A percentile compares a stretch with the other conserved stretches of the same genome.
Evolutionary conservation across 2,329 filamentous ascomycete species (phyloP).

Genomic region (Phialophora expanda): DNA sequence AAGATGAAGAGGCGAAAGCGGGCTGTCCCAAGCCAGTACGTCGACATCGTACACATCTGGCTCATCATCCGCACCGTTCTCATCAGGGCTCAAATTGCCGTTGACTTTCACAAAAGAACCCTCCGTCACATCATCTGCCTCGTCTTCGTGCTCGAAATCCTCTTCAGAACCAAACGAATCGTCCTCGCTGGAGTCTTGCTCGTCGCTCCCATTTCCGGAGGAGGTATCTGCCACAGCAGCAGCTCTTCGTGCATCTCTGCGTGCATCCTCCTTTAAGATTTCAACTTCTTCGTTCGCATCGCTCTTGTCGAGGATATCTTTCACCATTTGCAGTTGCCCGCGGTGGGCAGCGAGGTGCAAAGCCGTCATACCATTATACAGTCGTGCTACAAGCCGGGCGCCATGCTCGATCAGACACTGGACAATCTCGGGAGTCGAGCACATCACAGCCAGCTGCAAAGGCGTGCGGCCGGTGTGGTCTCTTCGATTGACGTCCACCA

Average conservation of each 20-base stretch:
- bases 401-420: slow-evolving; percentile 72
- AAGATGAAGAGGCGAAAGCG: slow-evolving; percentile 75
- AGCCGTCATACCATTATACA: slow-evolving; percentile 80
- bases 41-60: slow-evolving; percentile 83
- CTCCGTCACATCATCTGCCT: slow-evolving; percentile 58
- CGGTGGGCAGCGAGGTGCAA: slow-evolving; percentile 79
- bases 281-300: slow-evolving; percentile 73
- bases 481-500: slow-evolving; percentile 71
- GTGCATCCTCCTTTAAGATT: slow-evolving; percentile 41
- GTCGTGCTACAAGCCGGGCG: slow-evolving; percentile 72
- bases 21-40: slow-evolving; percentile 77
- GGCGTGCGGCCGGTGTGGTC: slow-evolving; percentile 81
- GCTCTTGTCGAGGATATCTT: slow-evolving; percentile 74
- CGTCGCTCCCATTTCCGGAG: slow-evolving; percentile 8
- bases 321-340: slow-evolving; percentile 72
- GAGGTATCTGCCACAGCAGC: slow-evolving; percentile 12
- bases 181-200: slow-evolving; percentile 34
- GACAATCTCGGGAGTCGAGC: slow-evolving; percentile 72
- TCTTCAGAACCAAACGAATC: slow-evolving; percentile 44
- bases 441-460: slow-evolving; percentile 74
- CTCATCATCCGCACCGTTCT: slow-evolving; percentile 64
- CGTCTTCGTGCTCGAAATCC: slow-evolving; percentile 46
- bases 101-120: slow-evolving; percentile 75
- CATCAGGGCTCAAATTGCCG: slow-evolving; percentile 44
- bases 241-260: slow-evolving; percentile 35